Evolutionary conservation across 441 rosid species (phyloP).

Genomic region (Erodium trifolium): DNA sequence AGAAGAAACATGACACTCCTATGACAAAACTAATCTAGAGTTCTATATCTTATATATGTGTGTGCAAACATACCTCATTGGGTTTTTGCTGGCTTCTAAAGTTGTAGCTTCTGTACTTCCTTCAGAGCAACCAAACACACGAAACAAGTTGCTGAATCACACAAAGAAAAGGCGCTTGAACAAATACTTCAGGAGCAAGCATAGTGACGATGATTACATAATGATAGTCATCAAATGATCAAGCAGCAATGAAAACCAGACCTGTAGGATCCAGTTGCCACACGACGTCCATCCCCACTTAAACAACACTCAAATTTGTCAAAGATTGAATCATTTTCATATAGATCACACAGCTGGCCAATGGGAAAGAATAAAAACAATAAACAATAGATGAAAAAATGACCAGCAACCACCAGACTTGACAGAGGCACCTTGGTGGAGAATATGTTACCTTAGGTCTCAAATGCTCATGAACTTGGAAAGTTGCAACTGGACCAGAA

Average conservation of each 20-base stretch:
- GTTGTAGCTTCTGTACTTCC: constrained; percentile 69
- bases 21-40: neutral
- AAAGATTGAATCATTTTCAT: constrained; percentile 21
- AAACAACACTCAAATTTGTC: constrained; percentile 93
- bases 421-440: constrained; percentile 7
- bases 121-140: constrained; percentile 62
- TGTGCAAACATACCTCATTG: constrained; percentile 56
- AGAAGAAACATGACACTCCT: neutral
- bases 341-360: constrained; percentile 78
- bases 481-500: constrained; percentile 83
- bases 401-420: constrained; percentile 15
- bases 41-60: neutral
- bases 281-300: constrained; percentile 82
- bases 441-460: constrained; percentile 64
- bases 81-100: constrained; percentile 90
- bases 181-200: constrained; percentile 11
- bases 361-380: constrained; percentile 5
- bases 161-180: neutral
- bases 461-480: constrained; percentile 87
- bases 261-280: constrained; percentile 99
- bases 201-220: constrained; percentile 1
- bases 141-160: constrained; percentile 72
- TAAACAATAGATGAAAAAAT: constrained; percentile 10
- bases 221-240: constrained; percentile 6
- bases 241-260: constrained; percentile 20